Evolutionary conservation across 768 basidiomycete species (phyloP), one percentile per base, ranked within the genome.

Genomic region (Russula sp.): DNA sequence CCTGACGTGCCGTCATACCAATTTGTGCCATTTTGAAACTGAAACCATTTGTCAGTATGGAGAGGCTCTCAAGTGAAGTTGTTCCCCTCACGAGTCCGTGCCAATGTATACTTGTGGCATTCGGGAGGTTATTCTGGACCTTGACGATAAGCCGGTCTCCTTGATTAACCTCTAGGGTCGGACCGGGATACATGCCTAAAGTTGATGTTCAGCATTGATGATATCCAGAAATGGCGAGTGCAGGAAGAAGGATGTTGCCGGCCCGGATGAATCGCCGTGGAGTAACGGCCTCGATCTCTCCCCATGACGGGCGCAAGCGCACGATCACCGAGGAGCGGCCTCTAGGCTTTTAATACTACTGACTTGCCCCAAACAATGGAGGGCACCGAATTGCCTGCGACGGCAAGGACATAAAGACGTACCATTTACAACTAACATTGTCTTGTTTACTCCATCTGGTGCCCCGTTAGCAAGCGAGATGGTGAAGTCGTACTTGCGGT

Each of bases 341-440:
- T 30, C 11, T 13, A 22, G 10, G 18, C 28, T 32, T 32, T 32
- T 8, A 36, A 36, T 13, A 36, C 13, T 13, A 36, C 36, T 36
- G 36, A 36, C 13, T 36, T 36, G 36, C 10, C 20, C 6, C 28
- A 51, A 59, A 1, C 5, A 3, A 20, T 40, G 2, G 16, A 28
- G 24, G 24, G n/a, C 6, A 4, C 11, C 24, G 3, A 5, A 22
- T 36, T 38, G 7, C 20, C 38, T 18, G n/a, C n/a, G 20, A 14
- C 30, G 20, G 6, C 2, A 46, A 26, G n/a, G 28, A 11, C 30
- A 28, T 34, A n/a, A 59, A 38, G 26, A 48, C 70, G 38, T 61
- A 74, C 80, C 78, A 34, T 83, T 83, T 30, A 83, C 80, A 53
- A 81, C 80, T 5, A 81, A 71, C 79, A 81, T 79, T 1, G 70